phyloP scores from a whole-genome alignment of 768 basidiomycete species.

The Kwoniella dejecticola region DNA sequence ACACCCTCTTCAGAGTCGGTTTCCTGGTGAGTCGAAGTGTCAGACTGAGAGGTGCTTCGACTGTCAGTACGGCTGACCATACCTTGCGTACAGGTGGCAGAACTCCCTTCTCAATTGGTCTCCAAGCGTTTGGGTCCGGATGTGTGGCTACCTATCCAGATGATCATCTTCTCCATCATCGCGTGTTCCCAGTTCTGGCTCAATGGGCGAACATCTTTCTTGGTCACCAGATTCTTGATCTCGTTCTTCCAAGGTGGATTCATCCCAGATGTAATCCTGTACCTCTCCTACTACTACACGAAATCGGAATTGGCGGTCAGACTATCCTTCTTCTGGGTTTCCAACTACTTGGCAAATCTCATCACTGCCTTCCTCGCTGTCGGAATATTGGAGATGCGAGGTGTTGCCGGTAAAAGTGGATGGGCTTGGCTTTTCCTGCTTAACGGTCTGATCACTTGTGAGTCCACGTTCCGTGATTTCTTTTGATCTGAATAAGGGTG shows the following conservation, averaged over 20 bases:
- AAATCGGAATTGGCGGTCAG: constrained; percentile 38
- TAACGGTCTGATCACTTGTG: constrained; percentile 53
- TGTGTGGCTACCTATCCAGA: constrained; percentile 57
- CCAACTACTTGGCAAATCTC: constrained; percentile 49
- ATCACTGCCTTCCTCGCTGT: constrained; percentile 67
- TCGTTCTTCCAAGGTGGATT: constrained; percentile 64
- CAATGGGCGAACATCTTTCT: constrained; percentile 61
- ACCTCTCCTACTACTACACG: constrained; percentile 69
- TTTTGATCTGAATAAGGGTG: too few relatives aligned
- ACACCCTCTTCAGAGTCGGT: constrained; percentile 62
- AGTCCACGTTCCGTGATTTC: neutral
- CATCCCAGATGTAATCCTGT: constrained; percentile 65
- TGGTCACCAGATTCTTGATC: constrained; percentile 59
- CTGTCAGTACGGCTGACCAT: too few relatives aligned
- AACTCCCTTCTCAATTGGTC: constrained; percentile 69
- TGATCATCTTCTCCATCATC: constrained; percentile 62
- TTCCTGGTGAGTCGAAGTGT: constrained; percentile 22
- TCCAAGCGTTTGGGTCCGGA: constrained; percentile 71
- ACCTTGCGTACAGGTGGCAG: constrained; percentile 56
- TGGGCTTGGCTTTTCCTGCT: constrained; percentile 61
- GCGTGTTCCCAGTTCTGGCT: constrained; percentile 66
- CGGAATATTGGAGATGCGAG: constrained; percentile 64
- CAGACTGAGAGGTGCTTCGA: too few relatives aligned
- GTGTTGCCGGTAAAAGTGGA: constrained; percentile 60
- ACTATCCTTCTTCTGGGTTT: constrained; percentile 44